Conservation (phyloP, 371 early-diverging fungal genomes). For the Mucor plumbeus region DNA sequence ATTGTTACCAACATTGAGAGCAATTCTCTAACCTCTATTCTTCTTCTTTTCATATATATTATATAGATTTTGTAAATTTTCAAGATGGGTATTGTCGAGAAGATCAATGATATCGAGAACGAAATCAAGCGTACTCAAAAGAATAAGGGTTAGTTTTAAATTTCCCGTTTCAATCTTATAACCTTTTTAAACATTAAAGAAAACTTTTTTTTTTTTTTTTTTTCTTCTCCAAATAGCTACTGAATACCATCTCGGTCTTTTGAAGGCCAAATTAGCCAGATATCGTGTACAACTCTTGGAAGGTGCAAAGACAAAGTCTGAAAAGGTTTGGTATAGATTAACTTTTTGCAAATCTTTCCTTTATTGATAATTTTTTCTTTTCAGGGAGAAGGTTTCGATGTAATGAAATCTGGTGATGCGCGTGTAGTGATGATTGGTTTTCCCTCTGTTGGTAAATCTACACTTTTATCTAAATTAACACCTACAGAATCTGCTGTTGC, state of each 20-base stretch:
- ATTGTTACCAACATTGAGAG: neutral
- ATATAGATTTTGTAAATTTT: neutral
- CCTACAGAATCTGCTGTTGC: slow-evolving; percentile 94
- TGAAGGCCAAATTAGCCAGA: slow-evolving; percentile 97
- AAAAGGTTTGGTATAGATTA: slow-evolving; percentile 66
- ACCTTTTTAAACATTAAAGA: neutral
- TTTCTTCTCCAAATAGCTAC: slow-evolving; percentile 68
- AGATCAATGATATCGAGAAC: slow-evolving; percentile 86
- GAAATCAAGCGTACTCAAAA: slow-evolving; percentile 92
- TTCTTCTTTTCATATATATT: neutral
- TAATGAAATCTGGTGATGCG: slow-evolving; percentile 98
- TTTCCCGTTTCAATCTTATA: neutral
- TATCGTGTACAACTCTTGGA: slow-evolving; percentile 95
- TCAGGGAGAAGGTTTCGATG: slow-evolving; percentile 96
- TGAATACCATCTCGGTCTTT: slow-evolving; percentile 95
- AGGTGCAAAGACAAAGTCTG: slow-evolving; percentile 79
- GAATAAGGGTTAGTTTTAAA: slow-evolving; percentile 70
- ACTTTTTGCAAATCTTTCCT: no score
- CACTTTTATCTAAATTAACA: slow-evolving; percentile 95
- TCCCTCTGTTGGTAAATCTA: slow-evolving; percentile 99
- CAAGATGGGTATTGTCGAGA: slow-evolving; percentile 92
- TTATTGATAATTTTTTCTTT: neutral
- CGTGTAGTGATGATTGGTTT: slow-evolving; percentile 98
- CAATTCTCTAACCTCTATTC: neutral
- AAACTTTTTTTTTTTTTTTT: neutral